These are phyloP conservation scores for Xerocomus amazonicus DNA, from an alignment of 1,284 basidiomycete species.

Conservation along the genomic window DNA sequence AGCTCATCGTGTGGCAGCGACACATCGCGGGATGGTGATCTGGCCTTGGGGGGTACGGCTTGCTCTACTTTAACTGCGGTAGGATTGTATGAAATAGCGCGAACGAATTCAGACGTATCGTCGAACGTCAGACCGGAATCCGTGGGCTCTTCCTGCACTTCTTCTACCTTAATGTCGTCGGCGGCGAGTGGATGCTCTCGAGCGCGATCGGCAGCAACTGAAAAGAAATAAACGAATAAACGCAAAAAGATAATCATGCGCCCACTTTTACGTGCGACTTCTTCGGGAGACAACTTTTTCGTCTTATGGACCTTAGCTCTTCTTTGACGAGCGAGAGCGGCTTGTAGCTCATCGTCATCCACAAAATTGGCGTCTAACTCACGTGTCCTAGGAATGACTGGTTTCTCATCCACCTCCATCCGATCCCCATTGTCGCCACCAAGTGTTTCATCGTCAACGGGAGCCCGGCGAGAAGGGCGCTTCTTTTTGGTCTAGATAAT, in stretches of 20 bases:
- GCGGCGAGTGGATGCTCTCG: slow-evolving; percentile 47
- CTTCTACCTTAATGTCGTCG: slow-evolving; percentile 56
- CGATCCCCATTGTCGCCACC: slow-evolving; percentile 43
- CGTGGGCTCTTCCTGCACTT: slow-evolving; percentile 56
- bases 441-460: slow-evolving; percentile 62
- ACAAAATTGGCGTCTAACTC: slow-evolving; percentile 87
- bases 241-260: slow-evolving; percentile 8
- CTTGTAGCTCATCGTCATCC: slow-evolving; percentile 98
- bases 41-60: slow-evolving; percentile 40
- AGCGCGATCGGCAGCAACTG: slow-evolving; percentile 67
- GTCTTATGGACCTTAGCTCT: slow-evolving; percentile 77
- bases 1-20: slow-evolving; percentile 61
- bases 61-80: slow-evolving; percentile 52
- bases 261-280: slow-evolving; percentile 78
- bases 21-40: slow-evolving; percentile 48
- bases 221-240: slow-evolving; percentile 4
- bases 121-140: slow-evolving; percentile 81
- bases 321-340: slow-evolving; percentile 83
- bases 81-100: slow-evolving; percentile 75
- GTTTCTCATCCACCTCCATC: slow-evolving; percentile 79
- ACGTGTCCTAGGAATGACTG: slow-evolving; percentile 55
- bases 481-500: slow-evolving; percentile 85
- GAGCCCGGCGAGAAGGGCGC: slow-evolving; percentile 66
- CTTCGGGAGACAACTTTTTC: slow-evolving; percentile 80
- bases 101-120: slow-evolving; percentile 96